A percentile compares a stretch with the other conserved stretches of the same genome.
These are phyloP conservation scores for Coemansia sp. DNA, from an alignment of 192 early-diverging fungal species.

Conservation along the genomic window DNA sequence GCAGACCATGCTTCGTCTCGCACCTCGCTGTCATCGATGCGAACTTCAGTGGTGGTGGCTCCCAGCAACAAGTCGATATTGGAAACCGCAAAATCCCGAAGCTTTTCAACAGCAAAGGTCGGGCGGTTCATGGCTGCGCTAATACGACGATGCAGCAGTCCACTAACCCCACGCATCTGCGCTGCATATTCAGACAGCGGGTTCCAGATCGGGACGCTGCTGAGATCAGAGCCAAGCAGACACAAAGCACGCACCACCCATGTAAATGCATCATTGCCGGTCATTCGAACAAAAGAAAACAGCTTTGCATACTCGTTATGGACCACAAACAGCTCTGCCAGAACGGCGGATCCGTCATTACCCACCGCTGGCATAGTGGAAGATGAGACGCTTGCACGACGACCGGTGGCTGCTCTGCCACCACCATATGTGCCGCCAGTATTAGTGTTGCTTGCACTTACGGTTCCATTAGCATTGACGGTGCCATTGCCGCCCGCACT, in stretches of 20 bases:
- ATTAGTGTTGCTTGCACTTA: not conserved
- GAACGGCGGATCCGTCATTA: not conserved
- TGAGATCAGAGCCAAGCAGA: constrained; percentile 32
- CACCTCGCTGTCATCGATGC: not conserved
- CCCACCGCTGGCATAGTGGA: not conserved
- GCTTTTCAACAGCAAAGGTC: constrained; percentile 37
- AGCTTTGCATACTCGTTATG: constrained; percentile 24
- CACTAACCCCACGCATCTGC: constrained; percentile 22
- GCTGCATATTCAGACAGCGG: constrained; percentile 1
- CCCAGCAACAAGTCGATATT: constrained; percentile 37
- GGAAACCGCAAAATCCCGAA: constrained; percentile 35
- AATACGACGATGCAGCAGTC: constrained; percentile 53
- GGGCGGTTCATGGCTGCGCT: constrained; percentile 38
- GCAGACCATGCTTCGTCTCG: constrained; percentile 30
- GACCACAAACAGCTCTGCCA: constrained; percentile 15
- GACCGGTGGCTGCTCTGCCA: not conserved
- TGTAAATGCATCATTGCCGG: constrained; percentile 16
- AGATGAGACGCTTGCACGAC: constrained; percentile 2
- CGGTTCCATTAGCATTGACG: not conserved
- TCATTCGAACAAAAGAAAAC: constrained; percentile 13
- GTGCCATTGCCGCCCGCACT: not conserved
- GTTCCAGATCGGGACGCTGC: constrained; percentile 15
- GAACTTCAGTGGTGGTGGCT: not conserved
- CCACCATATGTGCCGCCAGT: not conserved
- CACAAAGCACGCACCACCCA: constrained; percentile 39